Conservation (phyloP, 2,329 filamentous ascomycete genomes). For the Cyphellophora europaea region DNA sequence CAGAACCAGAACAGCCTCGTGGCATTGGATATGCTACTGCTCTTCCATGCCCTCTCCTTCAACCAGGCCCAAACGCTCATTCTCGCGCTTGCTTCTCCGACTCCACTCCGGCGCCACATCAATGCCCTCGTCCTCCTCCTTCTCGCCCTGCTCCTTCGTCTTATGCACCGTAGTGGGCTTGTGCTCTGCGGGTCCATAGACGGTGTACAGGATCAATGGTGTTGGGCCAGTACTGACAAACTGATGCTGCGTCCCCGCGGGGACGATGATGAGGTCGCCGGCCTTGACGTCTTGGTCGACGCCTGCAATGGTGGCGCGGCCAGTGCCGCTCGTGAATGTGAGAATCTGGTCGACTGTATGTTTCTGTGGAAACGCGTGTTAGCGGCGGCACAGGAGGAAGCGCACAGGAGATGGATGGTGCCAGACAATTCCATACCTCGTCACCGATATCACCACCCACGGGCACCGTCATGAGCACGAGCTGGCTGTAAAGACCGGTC, state of each 20-base stretch:
- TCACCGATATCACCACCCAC: constrained; percentile 58
- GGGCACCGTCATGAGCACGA: constrained; percentile 57
- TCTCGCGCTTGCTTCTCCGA: constrained; percentile 46
- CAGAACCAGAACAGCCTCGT: too few relatives aligned
- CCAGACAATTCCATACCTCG: constrained; percentile 34
- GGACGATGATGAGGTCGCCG: constrained; percentile 52
- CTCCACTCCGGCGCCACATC: constrained; percentile 55
- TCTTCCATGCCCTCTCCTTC: constrained; percentile 23
- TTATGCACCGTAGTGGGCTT: constrained; percentile 49
- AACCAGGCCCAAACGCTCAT: constrained; percentile 48
- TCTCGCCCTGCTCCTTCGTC: constrained; percentile 55
- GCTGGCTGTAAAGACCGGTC: constrained; percentile 54
- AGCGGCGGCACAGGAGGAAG: background rate
- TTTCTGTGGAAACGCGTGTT: constrained; percentile 12
- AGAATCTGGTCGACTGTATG: constrained; percentile 57
- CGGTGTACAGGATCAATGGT: constrained; percentile 52
- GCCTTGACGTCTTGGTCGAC: constrained; percentile 48
- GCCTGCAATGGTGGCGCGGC: constrained; percentile 49
- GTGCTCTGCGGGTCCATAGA: constrained; percentile 56
- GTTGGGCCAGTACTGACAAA: constrained; percentile 53
- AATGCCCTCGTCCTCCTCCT: constrained; percentile 51
- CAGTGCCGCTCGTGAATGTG: constrained; percentile 52
- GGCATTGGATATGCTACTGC: too few relatives aligned
- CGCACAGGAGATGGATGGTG: background rate
- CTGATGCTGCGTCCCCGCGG: constrained; percentile 57